Conservation (phyloP, 371 early-diverging fungal genomes). For the Circinella minor region DNA sequence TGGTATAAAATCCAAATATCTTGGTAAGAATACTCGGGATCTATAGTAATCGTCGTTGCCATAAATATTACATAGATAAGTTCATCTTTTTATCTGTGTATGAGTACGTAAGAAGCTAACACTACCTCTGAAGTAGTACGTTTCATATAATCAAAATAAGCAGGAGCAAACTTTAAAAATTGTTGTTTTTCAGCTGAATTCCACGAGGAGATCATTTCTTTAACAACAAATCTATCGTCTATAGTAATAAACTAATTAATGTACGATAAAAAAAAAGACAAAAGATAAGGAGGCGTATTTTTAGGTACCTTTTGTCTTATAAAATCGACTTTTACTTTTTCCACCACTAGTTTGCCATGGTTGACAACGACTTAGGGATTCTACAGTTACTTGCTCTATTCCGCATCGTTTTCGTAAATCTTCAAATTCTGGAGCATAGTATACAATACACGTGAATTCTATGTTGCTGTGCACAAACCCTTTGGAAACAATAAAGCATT, state of each 20-base stretch:
- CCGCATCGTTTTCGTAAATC: slow-evolving; percentile 79
- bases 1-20: slow-evolving; percentile 91
- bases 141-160: slow-evolving; percentile 89
- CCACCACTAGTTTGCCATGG: slow-evolving; percentile 85
- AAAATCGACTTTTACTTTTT: slow-evolving; percentile 71
- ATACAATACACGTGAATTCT: slow-evolving; percentile 81
- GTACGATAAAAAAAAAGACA: background rate
- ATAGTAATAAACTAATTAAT: background rate
- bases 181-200: slow-evolving; percentile 85
- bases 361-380: slow-evolving; percentile 82
- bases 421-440: slow-evolving; percentile 89
- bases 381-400: slow-evolving; percentile 74
- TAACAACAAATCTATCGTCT: slow-evolving; percentile 89
- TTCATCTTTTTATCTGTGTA: too few species aligned
- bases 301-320: slow-evolving; percentile 60
- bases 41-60: slow-evolving; percentile 13
- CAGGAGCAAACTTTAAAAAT: slow-evolving; percentile 88
- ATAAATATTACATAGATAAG: background rate
- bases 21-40: slow-evolving; percentile 86
- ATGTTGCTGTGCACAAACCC: slow-evolving; percentile 76
- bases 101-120: too few species aligned
- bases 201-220: slow-evolving; percentile 81
- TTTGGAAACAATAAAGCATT: slow-evolving; percentile 11
- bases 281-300: too few species aligned
- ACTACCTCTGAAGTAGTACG: slow-evolving; percentile 52